Evolutionary conservation across 495 filamentous ascomycete genomes (phyloP), one percentile per base, ranked within the genome.

Genomic region (Neurospora sp.): DNA sequence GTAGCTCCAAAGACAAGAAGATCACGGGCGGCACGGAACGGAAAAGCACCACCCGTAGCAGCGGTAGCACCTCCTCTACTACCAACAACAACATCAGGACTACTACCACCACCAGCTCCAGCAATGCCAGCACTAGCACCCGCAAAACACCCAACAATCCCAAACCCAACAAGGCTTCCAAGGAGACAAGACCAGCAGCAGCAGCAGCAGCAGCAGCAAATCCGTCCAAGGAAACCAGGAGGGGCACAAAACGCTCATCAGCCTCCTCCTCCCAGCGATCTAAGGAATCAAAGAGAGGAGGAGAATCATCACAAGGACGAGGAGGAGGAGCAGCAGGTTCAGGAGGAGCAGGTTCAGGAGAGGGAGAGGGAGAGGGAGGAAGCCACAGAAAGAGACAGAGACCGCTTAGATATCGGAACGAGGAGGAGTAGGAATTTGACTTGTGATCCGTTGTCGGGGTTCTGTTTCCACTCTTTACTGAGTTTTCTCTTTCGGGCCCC

Each of bases 381-480:
- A 74, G 69, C 35, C 54, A 70, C 0, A 72, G 79, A 40, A 78
- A 77, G 71, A 72, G 78, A 3, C 76, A 77, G 69, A 81, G 76
- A 66, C 79, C 79, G 14, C 49, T 71, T 20, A 70, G 79, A 39
- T 81, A 79, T 70, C 72, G 79, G 70, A 54, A 74, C 39, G 76
- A 77, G 16, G 49, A 76, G 70, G 69, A 78, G 72, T 77, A 77
- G 76, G 76, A 35, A 27, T 76, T 72, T 66, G 54, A 66, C 54
- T 66, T 35, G 27, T 66, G 14, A 37, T 54, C 10, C 20, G 49
- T 10, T 31, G 20, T 54, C 0, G 20, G 46, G 11, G 46, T 54
- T 23, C 4, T 27, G 20, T 27, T 44, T n/a, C 18, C 16, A 44
- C 2, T 44, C 18, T 5, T 42, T 16, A 2, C 14, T 42, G 14